Evolutionary conservation across 768 basidiomycete genomes (phyloP).

Genomic region (Macrolepiota dolichaula): DNA sequence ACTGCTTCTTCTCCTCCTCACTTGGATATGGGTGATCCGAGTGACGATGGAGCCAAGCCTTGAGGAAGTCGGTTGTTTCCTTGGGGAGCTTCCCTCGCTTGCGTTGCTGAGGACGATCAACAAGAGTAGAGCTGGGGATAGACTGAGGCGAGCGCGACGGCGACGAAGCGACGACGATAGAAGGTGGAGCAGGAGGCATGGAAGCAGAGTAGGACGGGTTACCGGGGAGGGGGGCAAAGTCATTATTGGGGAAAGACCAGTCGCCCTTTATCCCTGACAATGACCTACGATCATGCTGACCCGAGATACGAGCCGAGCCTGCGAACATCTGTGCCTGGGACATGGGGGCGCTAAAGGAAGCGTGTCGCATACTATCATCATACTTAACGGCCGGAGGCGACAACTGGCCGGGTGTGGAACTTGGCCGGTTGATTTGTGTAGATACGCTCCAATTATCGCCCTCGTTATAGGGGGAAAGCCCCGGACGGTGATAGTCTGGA

Average conservation of each 20-base stretch:
- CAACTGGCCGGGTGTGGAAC: constrained; percentile 59
- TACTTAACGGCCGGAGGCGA: constrained; percentile 58
- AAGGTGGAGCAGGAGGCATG: constrained; percentile 42
- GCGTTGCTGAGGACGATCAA: constrained; percentile 67
- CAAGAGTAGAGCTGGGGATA: constrained; percentile 53
- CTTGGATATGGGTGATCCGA: constrained; percentile 88
- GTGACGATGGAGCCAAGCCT: constrained; percentile 85
- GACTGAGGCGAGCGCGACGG: constrained; percentile 53
- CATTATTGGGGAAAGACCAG: constrained; percentile 64
- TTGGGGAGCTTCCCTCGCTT: constrained; percentile 88
- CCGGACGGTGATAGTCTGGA: constrained; percentile 42
- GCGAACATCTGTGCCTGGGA: constrained; percentile 61
- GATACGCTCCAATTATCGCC: constrained; percentile 54
- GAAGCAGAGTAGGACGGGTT: constrained; percentile 37
- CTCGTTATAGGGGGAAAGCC: constrained; percentile 43
- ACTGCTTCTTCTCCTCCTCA: constrained; percentile 87
- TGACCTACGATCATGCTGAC: constrained; percentile 62
- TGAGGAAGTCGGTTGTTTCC: constrained; percentile 86
- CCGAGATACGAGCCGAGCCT: constrained; percentile 68
- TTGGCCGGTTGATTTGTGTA: constrained; percentile 63
- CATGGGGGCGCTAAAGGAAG: constrained; percentile 59
- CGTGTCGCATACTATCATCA: constrained; percentile 68
- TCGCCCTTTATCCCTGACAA: constrained; percentile 60
- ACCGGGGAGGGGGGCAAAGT: constrained; percentile 49
- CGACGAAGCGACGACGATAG: constrained; percentile 40